Percentiles rank a stretch among this genome's conserved stretches.
Conservation (phyloP, 805 yeast species). For the Candida manassasensis region DNA sequence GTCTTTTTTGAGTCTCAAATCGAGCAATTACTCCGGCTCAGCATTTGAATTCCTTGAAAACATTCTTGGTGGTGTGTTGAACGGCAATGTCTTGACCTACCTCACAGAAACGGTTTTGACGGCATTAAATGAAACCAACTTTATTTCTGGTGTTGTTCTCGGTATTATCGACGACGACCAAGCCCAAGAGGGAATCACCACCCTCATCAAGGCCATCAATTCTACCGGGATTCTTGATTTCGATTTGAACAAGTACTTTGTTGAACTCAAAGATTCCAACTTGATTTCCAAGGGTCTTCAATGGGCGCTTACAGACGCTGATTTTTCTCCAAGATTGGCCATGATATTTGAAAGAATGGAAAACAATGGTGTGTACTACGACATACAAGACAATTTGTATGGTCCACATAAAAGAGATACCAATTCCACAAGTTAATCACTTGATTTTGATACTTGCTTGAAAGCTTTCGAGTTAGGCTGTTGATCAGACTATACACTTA, state of each 20-base stretch:
- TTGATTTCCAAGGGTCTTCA: constrained; percentile 21
- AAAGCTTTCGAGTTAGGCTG: neutral
- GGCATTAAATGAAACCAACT: constrained; percentile 29
- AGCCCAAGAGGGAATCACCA: constrained; percentile 14
- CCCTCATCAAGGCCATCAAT: constrained; percentile 20
- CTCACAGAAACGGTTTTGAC: constrained; percentile 20
- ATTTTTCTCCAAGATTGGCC: constrained; percentile 29
- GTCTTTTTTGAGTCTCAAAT: neutral
- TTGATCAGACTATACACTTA: neutral
- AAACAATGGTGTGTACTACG: constrained; percentile 24
- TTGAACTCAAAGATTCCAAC: constrained; percentile 18
- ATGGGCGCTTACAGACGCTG: constrained; percentile 22
- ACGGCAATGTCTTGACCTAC: constrained; percentile 15
- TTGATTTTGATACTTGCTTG: no score
- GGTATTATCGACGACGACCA: constrained; percentile 19
- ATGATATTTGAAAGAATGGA: constrained; percentile 27
- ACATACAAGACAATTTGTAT: constrained; percentile 25
- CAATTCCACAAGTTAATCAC: neutral
- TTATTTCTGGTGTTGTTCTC: constrained; percentile 23
- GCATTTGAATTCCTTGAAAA: constrained; percentile 29
- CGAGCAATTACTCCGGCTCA: constrained; percentile 23
- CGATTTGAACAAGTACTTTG: constrained; percentile 21
- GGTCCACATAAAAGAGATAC: constrained; percentile 15
- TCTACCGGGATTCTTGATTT: constrained; percentile 29
- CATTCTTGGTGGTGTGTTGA: constrained; percentile 20